Evolutionary conservation across 2,329 filamentous ascomycete species (phyloP), one percentile per base, ranked within the genome.

Genomic region (Fusarium palustre): DNA sequence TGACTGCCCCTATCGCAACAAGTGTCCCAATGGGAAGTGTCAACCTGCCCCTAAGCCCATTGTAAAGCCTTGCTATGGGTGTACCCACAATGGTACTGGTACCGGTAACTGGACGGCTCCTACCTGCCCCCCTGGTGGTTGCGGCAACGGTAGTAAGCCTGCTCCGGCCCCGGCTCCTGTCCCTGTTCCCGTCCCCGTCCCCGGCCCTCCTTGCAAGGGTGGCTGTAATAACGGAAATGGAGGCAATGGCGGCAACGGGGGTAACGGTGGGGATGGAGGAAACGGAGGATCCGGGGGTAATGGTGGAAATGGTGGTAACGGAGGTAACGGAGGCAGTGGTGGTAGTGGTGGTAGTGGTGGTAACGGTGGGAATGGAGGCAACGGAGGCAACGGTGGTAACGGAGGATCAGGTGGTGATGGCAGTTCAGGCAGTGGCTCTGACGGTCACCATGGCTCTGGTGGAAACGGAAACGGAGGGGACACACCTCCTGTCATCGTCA

Each of bases 1-100:
- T 22, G 46, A 70, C 58, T 71, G 69, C 45, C 68, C 69, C 22
- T 64, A 64, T 36, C 69, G 66, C 47, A 70, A 67, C 16, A 70
- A 64, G 34, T 70, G 68, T 18, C 50, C 68, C 10, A 41, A 31
- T 31, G 68, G 68, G 3, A 57, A 50, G n/a, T 70, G 68, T 7
- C 53, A 42, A 11, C 52, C 54, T 33, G 39, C 15, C 9, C 33
- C 18, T 10, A 48, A 56, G 18, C 66, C 66, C 38, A n/a, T 65
- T 41, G 55, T 67, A 41, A 55, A 65, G 30, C 67, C 67, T 20
- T 70, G 68, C 20, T 49, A 41, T 11, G 64, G 68, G n/a, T 70
- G 68, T 16, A 42, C 45, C 28, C 31, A 49, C 7, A 65, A 68
- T n/a, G 45, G 55, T 2, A 60, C 59, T 11, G 47, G 64, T 2